Evolutionary conservation across 257 asterid species (phyloP).

Genomic region (Forsythia suspensa): DNA sequence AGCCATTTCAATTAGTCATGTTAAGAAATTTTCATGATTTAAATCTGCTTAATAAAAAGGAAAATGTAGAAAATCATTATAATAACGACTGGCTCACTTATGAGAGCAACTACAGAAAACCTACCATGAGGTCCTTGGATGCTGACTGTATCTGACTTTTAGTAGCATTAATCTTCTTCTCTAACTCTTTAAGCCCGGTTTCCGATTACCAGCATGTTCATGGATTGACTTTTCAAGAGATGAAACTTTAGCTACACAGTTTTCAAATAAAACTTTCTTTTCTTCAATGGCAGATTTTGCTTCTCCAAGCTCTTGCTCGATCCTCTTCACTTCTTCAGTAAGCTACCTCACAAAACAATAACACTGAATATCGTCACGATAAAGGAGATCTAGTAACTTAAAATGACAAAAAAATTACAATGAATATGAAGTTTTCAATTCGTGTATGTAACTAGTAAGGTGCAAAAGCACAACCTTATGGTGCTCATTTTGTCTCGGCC

Average conservation of each 20-base stretch:
- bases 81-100: conserved; percentile 11
- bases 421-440: conserved; percentile 1
- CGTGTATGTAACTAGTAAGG: conserved; percentile 11
- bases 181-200: conserved; percentile 75
- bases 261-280: conserved; percentile 56
- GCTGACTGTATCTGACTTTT: conserved; percentile 77
- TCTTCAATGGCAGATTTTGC: conserved; percentile 62
- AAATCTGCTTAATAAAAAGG: neutral
- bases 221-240: conserved; percentile 72
- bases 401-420: conserved; percentile 13
- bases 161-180: conserved; percentile 69
- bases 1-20: neutral
- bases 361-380: neutral
- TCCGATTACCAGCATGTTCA: conserved; percentile 86
- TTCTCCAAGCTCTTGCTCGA: conserved; percentile 79
- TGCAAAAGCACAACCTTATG: conserved; percentile 68
- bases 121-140: conserved; percentile 76
- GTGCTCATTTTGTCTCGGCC: conserved; percentile 92
- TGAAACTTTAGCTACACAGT: conserved; percentile 68
- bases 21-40: conserved; percentile 10
- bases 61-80: neutral
- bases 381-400: conserved; percentile 5
- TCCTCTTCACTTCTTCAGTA: conserved; percentile 74
- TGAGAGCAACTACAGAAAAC: conserved; percentile 12
- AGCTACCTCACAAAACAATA: conserved; percentile 54